Evolutionary conservation across 2,329 filamentous ascomycete species (phyloP), one percentile per base, ranked within the genome.

Genomic region (Fusarium nurragi): DNA sequence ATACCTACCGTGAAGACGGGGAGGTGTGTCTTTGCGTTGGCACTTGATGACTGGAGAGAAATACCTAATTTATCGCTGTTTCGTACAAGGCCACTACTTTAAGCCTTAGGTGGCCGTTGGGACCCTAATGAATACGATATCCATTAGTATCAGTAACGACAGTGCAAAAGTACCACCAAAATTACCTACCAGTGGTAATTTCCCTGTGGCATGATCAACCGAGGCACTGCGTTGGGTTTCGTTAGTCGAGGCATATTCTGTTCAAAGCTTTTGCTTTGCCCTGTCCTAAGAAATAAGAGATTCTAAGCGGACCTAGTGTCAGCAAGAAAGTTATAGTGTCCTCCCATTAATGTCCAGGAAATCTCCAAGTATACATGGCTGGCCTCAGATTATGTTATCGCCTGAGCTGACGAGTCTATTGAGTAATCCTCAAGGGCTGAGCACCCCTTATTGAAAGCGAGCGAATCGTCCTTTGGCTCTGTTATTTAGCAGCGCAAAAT

Each of bases 381-480:
- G n/a, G n/a, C 37, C 13, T 37, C 14, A 38, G 12, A 12, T 10
- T n/a, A 5, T 23, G 23, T 32, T 19, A 18, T 18, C 34, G 18
- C 14, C 8, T 8, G 13, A 19, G 34, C 34, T 54, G 21, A 46
- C 47, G 49, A 61, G 16, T 32, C 22, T 19, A 12, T 34, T 18
- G 28, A 10, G 32, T 34, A 23, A 21, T 34, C 10, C 14, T 30
- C 3, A 8, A 23, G 25, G 56, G 49, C 57, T 55, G n/a, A 39
- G 49, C 43, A 37, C 39, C 44, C 12, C 25, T 22, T 46, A 14
- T 60, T 60, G 58, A 61, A 61, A 61, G 34, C 22, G 8, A 41
- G 13, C 8, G 18, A 22, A 32, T 18, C 16, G 5, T 19, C 7
- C 25, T 23, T 23, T 22, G n/a, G 30, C n/a, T n/a, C n/a, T 11